Base-by-base conservation (phyloP, 768 basidiomycete genomes). In the Lenzites betulinus region DNA sequence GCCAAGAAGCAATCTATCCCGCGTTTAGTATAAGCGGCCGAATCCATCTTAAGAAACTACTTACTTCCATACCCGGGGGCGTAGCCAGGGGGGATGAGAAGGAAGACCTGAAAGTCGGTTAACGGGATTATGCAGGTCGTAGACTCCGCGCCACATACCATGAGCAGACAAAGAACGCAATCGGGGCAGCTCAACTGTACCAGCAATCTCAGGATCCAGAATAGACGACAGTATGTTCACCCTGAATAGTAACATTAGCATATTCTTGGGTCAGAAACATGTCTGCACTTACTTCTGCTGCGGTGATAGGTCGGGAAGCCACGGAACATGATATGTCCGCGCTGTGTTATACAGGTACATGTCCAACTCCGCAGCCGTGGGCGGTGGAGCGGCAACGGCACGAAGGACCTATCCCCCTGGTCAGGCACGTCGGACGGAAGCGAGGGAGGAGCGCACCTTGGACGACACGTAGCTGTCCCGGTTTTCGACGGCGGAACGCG, bases 41-140 rank as follows among this genome's bases (percentile, higher is more conserved):
- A 5, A 33, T 33, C 11, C 12, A 49, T 20, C 39, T 23, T 35
- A 44, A 42, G 26, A 16, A 33, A 39, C 7, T 30, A 75, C 86
- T 70, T 62, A 89, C 90, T 83, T 89, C 90, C 90, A 92, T 66
- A 89, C 78, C 43, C 88, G 80, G 28, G 90, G 88, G 42, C 90
- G 81, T 63, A 92, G 77, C 88, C 89, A 92, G 5, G 80, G 74
- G 43, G 90, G 90, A 66, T 88, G 80, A 64, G 89, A 83, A 50
- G 90, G 88, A 47, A 92, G 81, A 59, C 90, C 90, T 92, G 61
- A 48, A 20, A 18, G 2, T 49, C 33, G 22, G 18, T 22, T 35
- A 33, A 42, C 15, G 5, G 56, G 42, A 38, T 46, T 51, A 58
- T 35, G 38, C 33, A 28, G 20, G 30, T 12, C 52, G 64, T 30